Base-by-base conservation (phyloP, 83 land plant species). In the Picea engelmannii region DNA sequence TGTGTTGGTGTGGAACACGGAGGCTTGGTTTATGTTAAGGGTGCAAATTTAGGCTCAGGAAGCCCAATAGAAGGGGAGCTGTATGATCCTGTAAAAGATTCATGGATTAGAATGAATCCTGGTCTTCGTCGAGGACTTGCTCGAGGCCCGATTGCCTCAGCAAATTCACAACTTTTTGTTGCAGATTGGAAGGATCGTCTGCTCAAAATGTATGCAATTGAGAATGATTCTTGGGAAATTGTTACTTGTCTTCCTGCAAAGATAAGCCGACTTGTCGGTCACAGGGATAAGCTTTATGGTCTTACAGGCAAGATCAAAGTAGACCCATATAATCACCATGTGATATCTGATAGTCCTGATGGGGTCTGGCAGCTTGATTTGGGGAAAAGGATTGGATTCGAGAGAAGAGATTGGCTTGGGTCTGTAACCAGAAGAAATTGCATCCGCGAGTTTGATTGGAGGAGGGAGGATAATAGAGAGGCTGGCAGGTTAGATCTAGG, bases 141-240 rank as follows among this genome's bases (percentile, higher is more conserved):
- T 20, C 85, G 86, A 40, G 86, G 86, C 24, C 86, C 84, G n/a
- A 76, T 76, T 59, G 78, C 84, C 13, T 84, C 86, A 20, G 71
- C 79, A 17, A 68, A 47, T n/a, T 71, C 84, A 10, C 49, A 40
- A 24, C 47, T 84, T 16, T 84, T 81, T 76, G 86, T 84, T n/a
- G 86, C 86, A 42, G 86, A 84, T 31, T 84, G 84, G 84, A 81
- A 84, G 68, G 86, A 84, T 75, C 76, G 63, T 15, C 79, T 76
- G 74, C 86, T 84, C 44, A 84, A 84, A 64, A 66, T 74, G 58
- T 84, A 81, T 68, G 70, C 27, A 74, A 38, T 42, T 59, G 78
- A 64, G 65, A 58, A 52, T 8, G 86, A 84, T 60, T 60, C 79
- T 42, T 84, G 86, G 86, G 85, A 58, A 62, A 60, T 76, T 23